Base-by-base conservation (phyloP, 2,329 filamentous ascomycete species). In the Hymenoscyphus linearis region DNA sequence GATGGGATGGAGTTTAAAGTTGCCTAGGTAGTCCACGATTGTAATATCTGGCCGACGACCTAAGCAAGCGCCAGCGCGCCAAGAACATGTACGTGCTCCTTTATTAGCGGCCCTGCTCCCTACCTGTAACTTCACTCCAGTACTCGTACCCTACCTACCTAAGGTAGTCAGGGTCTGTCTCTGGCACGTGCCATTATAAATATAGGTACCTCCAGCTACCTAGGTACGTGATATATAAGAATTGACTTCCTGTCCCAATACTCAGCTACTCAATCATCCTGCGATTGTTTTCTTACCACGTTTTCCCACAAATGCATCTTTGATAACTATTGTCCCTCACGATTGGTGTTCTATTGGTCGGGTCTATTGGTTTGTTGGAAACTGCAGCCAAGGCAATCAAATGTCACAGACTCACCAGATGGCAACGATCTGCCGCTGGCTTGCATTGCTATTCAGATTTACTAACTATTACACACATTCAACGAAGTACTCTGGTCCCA, bases 1-100 rank as follows among this genome's bases (percentile, higher is more conserved):
- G 6, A 47, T 58, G n/a, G 22, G 58, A 56, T 61, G 35, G 58
- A 40, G 36, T 36, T 26, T 52, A 31, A 60, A 60, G 58, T 56
- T 22, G n/a, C 4, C n/a, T 59, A 60, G 55, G 22, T 18, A 13
- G 12, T 16, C 22, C n/a, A 16, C n/a, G 31, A 50, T 57, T 50
- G 44, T 25, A 37, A 57, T 25, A 26, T 57, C 55, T 57, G 55
- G 55, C 55, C 40, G 40, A 47, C 40, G n/a, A n/a, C n/a, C n/a
- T n/a, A 47, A 47, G 40, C 40, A 47, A 47, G 40, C 53, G 53
- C 31, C 31, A 55, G 53, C 18, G 27, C 40, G 22, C 16, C 40
- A 22, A 47, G 31, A 47, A 47, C 1, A 22, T 22, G 40, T n/a
- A n/a, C 40, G 40, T 47, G 40, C 40, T 22, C 40, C 37, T 31